Percentiles rank a stretch among this genome's conserved stretches.
Conservation (phyloP, 805 yeast genomes). For the Suhomyces vadensis region DNA sequence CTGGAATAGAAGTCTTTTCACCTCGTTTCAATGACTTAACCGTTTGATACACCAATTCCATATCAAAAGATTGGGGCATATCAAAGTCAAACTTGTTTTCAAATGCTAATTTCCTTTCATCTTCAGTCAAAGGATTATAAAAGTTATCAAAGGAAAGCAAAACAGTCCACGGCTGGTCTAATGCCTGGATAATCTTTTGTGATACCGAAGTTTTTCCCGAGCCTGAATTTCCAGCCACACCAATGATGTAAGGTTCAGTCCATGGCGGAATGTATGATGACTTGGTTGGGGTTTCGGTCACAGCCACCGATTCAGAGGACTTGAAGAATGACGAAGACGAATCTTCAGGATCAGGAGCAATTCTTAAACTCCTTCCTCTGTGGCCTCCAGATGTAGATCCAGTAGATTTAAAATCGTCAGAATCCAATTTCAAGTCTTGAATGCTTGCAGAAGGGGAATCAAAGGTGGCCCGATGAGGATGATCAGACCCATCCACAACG, state of each 20-base stretch:
- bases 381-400: background rate
- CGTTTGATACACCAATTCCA: slow-evolving; percentile 66
- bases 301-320: slow-evolving; percentile 1
- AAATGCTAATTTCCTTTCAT: slow-evolving; percentile 64
- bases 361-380: slow-evolving; percentile 17
- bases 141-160: slow-evolving; percentile 88
- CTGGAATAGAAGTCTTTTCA: slow-evolving; percentile 41
- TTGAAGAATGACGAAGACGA: slow-evolving; percentile 30
- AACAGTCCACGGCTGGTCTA: slow-evolving; percentile 93
- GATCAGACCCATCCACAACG: no score
- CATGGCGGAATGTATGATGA: slow-evolving; percentile 40
- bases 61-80: slow-evolving; percentile 78
- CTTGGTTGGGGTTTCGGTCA: slow-evolving; percentile 2
- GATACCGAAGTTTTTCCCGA: slow-evolving; percentile 96
- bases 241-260: slow-evolving; percentile 49
- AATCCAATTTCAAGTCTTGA: background rate
- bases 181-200: slow-evolving; percentile 69
- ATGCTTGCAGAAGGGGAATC: no score
- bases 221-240: slow-evolving; percentile 54
- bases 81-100: slow-evolving; percentile 80
- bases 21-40: slow-evolving; percentile 73
- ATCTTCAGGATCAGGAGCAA: slow-evolving; percentile 25
- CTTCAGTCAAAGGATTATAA: slow-evolving; percentile 70
- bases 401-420: background rate
- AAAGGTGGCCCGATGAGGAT: no score